Evolutionary conservation across 2,329 filamentous ascomycete genomes (phyloP).

Genomic region (Aaosphaeria arxii): DNA sequence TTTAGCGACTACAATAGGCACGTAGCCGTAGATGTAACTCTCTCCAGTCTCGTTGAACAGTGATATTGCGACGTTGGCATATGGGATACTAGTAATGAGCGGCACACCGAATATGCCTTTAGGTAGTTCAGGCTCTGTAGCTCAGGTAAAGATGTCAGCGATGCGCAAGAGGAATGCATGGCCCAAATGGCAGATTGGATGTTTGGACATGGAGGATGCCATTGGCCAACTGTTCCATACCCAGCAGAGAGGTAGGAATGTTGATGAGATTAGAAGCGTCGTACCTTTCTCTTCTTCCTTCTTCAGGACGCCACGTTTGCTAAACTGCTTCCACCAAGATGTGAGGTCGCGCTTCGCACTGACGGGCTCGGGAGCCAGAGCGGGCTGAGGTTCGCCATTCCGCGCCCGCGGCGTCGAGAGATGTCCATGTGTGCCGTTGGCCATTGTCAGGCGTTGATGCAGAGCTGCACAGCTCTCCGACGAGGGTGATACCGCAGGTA

Average conservation of each 20-base stretch:
- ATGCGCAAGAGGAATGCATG: slow-evolving; percentile 6
- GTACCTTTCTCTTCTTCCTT: slow-evolving; percentile 63
- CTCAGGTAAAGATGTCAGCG: slow-evolving; percentile 17
- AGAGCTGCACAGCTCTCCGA: slow-evolving; percentile 25
- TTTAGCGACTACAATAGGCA: slow-evolving; percentile 97
- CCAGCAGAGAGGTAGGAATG: background rate
- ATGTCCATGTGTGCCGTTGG: slow-evolving; percentile 34
- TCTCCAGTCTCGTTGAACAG: slow-evolving; percentile 87
- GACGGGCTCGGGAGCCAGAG: slow-evolving; percentile 60
- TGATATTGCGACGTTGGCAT: slow-evolving; percentile 97
- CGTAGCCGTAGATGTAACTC: slow-evolving; percentile 97
- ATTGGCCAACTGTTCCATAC: no score
- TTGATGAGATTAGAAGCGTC: background rate
- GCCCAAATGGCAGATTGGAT: background rate
- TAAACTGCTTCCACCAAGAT: slow-evolving; percentile 98
- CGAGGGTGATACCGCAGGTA: slow-evolving; percentile 10
- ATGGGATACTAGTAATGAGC: slow-evolving; percentile 89
- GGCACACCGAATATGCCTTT: slow-evolving; percentile 93
- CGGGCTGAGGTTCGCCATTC: slow-evolving; percentile 42
- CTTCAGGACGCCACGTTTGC: slow-evolving; percentile 59
- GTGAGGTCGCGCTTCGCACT: slow-evolving; percentile 84
- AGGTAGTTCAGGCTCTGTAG: slow-evolving; percentile 35
- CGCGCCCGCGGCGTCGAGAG: slow-evolving; percentile 42
- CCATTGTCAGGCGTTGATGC: slow-evolving; percentile 32
- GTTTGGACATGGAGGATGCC: no score